Percentiles rank a stretch among this genome's conserved stretches.
Evolutionary conservation across 345 rosid genomes (phyloP).

Genomic region (Orychophragmus violaceus): DNA sequence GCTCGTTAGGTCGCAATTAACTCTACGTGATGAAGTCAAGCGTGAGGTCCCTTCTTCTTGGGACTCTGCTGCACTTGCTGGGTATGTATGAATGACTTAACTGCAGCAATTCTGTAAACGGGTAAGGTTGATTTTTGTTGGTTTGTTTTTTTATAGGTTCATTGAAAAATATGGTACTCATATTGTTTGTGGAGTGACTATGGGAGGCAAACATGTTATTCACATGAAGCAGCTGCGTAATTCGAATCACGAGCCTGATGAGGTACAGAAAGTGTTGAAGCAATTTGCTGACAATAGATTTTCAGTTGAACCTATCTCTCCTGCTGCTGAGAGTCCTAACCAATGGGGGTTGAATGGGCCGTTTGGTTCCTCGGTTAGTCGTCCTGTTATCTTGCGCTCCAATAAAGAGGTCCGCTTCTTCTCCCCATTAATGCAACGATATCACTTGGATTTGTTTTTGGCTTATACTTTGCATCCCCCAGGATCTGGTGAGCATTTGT

Average conservation of each 20-base stretch:
- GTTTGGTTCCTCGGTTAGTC: constrained; percentile 38
- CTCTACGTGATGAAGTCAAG: constrained; percentile 60
- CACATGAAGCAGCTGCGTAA: constrained; percentile 67
- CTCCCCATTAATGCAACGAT: background rate
- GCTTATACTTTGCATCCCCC: background rate
- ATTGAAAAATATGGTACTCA: constrained; percentile 88
- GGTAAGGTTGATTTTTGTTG: background rate
- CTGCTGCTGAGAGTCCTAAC: constrained; percentile 24
- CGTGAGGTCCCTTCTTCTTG: constrained; percentile 79
- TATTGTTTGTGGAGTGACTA: constrained; percentile 64
- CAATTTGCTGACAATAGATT: constrained; percentile 58
- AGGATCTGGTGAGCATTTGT: constrained; percentile 51
- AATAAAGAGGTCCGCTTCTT: constrained; percentile 58
- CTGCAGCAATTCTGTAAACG: background rate
- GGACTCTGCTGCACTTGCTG: constrained; percentile 87
- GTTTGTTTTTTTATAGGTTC: constrained; percentile 36
- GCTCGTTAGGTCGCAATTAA: constrained; percentile 58
- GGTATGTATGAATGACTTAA: constrained; percentile 55
- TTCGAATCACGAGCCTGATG: constrained; percentile 49
- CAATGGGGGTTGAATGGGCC: constrained; percentile 39
- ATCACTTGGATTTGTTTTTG: background rate
- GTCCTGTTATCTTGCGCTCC: constrained; percentile 34
- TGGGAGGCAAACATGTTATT: constrained; percentile 85
- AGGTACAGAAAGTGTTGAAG: constrained; percentile 64
- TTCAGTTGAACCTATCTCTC: constrained; percentile 28